phyloP scores from a whole-genome alignment of 495 filamentous ascomycete genomes.

The Trypethelium eluteriae region DNA sequence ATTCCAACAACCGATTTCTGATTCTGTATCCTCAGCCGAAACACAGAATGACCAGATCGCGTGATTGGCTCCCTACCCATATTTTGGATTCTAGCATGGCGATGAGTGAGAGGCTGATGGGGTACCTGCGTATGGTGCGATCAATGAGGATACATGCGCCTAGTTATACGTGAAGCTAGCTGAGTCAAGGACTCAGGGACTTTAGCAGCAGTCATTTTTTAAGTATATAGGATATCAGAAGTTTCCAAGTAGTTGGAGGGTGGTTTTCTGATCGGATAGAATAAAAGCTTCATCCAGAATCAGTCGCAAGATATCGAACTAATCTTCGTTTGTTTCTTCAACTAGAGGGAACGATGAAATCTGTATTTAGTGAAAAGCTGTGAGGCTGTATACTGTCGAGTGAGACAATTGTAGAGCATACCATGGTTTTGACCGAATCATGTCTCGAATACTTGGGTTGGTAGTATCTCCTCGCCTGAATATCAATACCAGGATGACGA shows the following conservation, averaged over 20 bases:
- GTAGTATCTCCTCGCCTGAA: neutral
- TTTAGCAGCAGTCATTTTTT: constrained; percentile 40
- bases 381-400: neutral
- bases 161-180: constrained; percentile 38
- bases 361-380: neutral
- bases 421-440: neutral
- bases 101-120: constrained; percentile 38
- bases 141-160: constrained; percentile 35
- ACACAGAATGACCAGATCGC: too few relatives aligned
- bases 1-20: too few relatives aligned
- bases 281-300: neutral
- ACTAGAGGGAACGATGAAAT: neutral
- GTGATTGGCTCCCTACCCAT: too few relatives aligned
- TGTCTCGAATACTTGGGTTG: neutral
- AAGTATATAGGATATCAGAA: constrained; percentile 33
- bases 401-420: neutral
- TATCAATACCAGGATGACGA: neutral
- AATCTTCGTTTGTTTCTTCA: neutral
- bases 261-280: neutral
- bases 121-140: constrained; percentile 19
- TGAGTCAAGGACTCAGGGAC: constrained; percentile 25
- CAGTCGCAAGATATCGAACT: neutral
- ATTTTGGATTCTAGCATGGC: constrained; percentile 38
- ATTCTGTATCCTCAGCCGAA: too few relatives aligned
- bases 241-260: neutral